Conservation (phyloP, 1,284 basidiomycete genomes). For the Papiliotrema laurentii region DNA sequence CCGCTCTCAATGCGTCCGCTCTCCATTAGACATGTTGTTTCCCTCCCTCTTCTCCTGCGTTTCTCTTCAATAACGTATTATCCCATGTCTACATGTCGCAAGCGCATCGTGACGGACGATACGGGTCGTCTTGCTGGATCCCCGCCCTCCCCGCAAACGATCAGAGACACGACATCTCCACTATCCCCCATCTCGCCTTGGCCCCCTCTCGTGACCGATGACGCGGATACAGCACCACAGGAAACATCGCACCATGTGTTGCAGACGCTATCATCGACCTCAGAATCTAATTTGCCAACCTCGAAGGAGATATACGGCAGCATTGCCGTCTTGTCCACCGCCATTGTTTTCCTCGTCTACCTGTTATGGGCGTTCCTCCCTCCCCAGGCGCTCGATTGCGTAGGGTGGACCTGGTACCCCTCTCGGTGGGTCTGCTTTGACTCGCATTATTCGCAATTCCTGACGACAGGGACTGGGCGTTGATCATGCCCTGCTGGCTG, state of each 20-base stretch:
- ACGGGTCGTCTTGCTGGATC: too few species aligned
- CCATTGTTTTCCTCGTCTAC: conserved; percentile 64
- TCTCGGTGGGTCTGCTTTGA: conserved; percentile 58
- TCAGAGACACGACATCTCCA: conserved; percentile 45
- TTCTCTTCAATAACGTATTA: too few species aligned
- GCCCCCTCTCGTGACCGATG: conserved; percentile 44
- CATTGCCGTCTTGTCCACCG: conserved; percentile 74
- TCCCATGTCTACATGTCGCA: too few species aligned
- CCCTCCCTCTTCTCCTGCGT: too few species aligned
- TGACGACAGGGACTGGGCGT: conserved; percentile 69
- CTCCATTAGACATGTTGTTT: too few species aligned
- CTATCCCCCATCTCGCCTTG: conserved; percentile 56
- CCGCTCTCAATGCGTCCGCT: too few species aligned
- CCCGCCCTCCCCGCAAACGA: conserved; percentile 38
- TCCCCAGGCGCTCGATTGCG: conserved; percentile 55
- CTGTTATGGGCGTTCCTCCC: conserved; percentile 62
- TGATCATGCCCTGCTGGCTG: conserved; percentile 76
- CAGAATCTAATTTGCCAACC: conserved; percentile 18
- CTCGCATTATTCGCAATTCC: background rate
- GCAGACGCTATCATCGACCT: too few species aligned
- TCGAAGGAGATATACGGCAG: conserved; percentile 75
- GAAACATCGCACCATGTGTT: conserved; percentile 29
- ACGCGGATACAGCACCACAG: conserved; percentile 28
- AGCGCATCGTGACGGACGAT: too few species aligned
- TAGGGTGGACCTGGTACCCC: conserved; percentile 81